Evolutionary conservation across 768 basidiomycete species (phyloP).

Genomic region (Hericium coralloides): DNA sequence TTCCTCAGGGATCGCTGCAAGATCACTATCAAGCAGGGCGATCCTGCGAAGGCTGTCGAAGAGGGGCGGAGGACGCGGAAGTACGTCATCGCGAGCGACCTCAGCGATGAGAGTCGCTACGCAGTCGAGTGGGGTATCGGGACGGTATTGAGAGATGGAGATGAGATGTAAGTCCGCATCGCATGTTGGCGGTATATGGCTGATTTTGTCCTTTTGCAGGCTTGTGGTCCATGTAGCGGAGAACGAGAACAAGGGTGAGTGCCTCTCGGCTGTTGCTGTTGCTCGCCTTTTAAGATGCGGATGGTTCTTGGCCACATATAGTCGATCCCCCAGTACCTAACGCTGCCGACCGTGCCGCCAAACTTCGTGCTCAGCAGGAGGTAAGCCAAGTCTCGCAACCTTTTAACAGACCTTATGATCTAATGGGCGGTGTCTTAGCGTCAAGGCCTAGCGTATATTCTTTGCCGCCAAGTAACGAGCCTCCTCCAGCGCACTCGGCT

Average conservation of each 20-base stretch:
- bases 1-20: constrained; percentile 93
- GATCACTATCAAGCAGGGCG: constrained; percentile 80
- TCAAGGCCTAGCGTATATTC: constrained; percentile 80
- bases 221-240: constrained; percentile 87
- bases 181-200: not conserved
- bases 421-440: constrained; percentile 38
- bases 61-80: constrained; percentile 47
- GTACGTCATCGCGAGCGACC: constrained; percentile 90
- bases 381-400: constrained; percentile 28
- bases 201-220: constrained; percentile 24
- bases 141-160: constrained; percentile 90
- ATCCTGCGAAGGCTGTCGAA: constrained; percentile 47
- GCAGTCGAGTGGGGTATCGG: constrained; percentile 98
- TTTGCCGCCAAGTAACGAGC: constrained; percentile 81
- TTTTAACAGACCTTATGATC: no score
- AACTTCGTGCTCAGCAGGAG: constrained; percentile 88
- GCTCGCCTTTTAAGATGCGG: not conserved
- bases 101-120: constrained; percentile 89
- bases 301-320: constrained; percentile 17
- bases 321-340: constrained; percentile 67
- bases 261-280: not conserved
- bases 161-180: constrained; percentile 55
- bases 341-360: constrained; percentile 63
- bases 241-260: constrained; percentile 79
- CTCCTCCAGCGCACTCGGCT: constrained; percentile 86